Base-by-base conservation (phyloP, 2,329 filamentous ascomycete genomes). In the Eutypa lata region DNA sequence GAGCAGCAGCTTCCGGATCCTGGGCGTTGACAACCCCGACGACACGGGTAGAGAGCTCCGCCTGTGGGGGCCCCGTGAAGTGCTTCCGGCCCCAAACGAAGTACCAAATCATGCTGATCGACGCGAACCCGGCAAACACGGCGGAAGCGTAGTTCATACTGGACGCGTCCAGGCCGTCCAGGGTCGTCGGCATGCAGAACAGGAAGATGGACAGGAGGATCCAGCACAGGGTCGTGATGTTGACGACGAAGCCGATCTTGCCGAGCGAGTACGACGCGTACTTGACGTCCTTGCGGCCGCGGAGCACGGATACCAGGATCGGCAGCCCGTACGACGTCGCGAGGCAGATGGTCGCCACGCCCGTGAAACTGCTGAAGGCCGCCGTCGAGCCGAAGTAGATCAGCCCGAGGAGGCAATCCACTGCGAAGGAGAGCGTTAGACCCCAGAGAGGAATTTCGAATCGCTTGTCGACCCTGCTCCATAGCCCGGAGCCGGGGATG, bases 371-470 rank as follows among this genome's bases (percentile, higher is more conserved):
- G 74, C 87, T 88, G 74, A 92, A 92, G 0, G 89, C 89, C 0
- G 88, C 87, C 0, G 82, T 81, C 1, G 85, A 89, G 10, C 89
- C 89, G 58, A 92, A 90, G 73, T 90, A 92, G 68, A 92, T 91
- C 58, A 89, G 77, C 0, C 88, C 89, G 0, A 92, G 77, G 11
- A 91, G 72, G 59, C 83, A 88, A 67, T 89, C 84, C 43, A 92
- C 82, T 0, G 77, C 65, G 0, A 87, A 86, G 0, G 87, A 90
- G 2, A 92, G 76, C 3, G 84, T 73, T 7, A 92, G 76, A 1
- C 85, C 87, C 75, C 78, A 84, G 1, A 93, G 73, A 0, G 90
- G 89, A 51, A 92, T 84, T 53, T 87, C 84, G 48, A 90, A 78
- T 2, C 73, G 75, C 55, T 76, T 76, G 70, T 89, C 83, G 43